phyloP scores from a whole-genome alignment of 352 stramenopile genomes.

The Peronospora farinosa region DNA sequence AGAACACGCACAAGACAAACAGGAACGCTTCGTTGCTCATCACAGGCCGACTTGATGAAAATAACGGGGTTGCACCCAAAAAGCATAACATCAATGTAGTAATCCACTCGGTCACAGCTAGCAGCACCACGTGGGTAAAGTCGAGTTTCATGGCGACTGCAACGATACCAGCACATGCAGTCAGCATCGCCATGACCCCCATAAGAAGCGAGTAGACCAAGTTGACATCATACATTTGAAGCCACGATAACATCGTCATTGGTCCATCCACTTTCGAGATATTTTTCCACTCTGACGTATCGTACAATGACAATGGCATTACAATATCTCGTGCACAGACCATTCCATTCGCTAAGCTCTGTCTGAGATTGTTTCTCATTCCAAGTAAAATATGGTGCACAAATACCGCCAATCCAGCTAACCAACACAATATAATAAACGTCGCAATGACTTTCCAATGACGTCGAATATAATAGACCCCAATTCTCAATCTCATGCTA shows the following conservation, averaged over 20 bases:
- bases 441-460: constrained; percentile 69
- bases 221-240: constrained; percentile 61
- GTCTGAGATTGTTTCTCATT: constrained; percentile 37
- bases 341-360: constrained; percentile 32
- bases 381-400: constrained; percentile 47
- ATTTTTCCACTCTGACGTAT: constrained; percentile 29
- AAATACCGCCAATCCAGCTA: constrained; percentile 55
- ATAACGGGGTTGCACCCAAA: constrained; percentile 34
- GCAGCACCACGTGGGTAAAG: constrained; percentile 63
- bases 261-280: constrained; percentile 27
- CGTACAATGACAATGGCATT: constrained; percentile 44
- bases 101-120: constrained; percentile 47
- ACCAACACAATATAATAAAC: constrained; percentile 63
- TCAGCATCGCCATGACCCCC: constrained; percentile 50
- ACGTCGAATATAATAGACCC: constrained; percentile 66
- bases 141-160: constrained; percentile 72
- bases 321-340: constrained; percentile 38
- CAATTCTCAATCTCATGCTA: constrained; percentile 58
- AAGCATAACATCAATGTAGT: constrained; percentile 50
- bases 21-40: constrained; percentile 52
- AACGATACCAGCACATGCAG: constrained; percentile 56
- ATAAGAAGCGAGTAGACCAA: constrained; percentile 59
- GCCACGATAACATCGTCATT: constrained; percentile 56
- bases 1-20: constrained; percentile 54
- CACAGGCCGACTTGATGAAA: constrained; percentile 42